phyloP scores from a whole-genome alignment of 805 yeast species.

The Lachancea waltii region DNA sequence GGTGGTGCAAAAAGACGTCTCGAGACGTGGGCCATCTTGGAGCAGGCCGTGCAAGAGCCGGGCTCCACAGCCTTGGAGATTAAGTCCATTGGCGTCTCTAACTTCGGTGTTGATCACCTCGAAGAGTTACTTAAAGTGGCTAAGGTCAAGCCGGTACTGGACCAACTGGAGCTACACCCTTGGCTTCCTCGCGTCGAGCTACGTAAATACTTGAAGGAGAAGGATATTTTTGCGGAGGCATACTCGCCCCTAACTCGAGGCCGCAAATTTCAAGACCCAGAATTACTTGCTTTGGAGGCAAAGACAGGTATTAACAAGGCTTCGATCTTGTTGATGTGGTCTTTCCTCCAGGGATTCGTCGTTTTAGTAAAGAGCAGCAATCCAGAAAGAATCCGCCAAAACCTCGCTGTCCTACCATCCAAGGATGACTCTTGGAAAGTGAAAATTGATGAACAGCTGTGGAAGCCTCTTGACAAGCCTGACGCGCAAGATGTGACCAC shows the following conservation, averaged over 20 bases:
- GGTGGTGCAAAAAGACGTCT: conserved; percentile 43
- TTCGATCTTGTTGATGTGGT: conserved; percentile 68
- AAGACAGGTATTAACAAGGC: conserved; percentile 46
- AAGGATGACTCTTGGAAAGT: conserved; percentile 22
- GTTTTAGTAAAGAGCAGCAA: conserved; percentile 64
- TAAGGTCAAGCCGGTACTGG: conserved; percentile 57
- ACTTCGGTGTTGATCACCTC: conserved; percentile 55
- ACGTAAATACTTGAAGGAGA: conserved; percentile 50
- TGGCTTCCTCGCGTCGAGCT: conserved; percentile 67
- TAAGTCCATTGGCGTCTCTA: conserved; percentile 71
- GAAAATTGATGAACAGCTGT: conserved; percentile 37
- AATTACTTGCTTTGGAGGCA: conserved; percentile 42
- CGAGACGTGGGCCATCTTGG: conserved; percentile 66
- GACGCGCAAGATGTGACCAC: conserved; percentile 42
- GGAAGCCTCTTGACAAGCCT: conserved; percentile 40
- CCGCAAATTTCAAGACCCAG: conserved; percentile 47
- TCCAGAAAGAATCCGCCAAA: conserved; percentile 43
- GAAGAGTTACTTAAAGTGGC: conserved; percentile 51
- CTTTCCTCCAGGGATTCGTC: conserved; percentile 60
- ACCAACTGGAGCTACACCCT: conserved; percentile 80
- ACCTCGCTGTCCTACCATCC: conserved; percentile 37
- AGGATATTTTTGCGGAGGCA: conserved; percentile 61
- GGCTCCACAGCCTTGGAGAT: conserved; percentile 38
- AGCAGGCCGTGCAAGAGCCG: conserved; percentile 51
- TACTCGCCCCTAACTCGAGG: conserved; percentile 76